Conservation (phyloP, 1,139 yeast genomes). For the Geotrichum cucujoidarum region DNA sequence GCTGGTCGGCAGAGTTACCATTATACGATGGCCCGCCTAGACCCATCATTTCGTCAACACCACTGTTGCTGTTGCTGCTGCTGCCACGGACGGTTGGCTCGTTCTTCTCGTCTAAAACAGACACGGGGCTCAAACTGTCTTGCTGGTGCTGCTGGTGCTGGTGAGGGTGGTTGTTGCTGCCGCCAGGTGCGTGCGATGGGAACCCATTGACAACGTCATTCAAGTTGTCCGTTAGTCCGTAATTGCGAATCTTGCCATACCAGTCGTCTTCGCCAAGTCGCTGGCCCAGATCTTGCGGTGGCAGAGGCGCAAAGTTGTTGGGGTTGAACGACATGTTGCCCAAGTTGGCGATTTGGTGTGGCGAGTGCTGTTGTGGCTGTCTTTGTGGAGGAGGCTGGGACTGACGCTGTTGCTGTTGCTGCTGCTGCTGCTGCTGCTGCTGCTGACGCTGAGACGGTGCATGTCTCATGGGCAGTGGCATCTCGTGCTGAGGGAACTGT, state of each 20-base stretch:
- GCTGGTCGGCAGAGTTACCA: no score
- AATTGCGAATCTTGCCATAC: not conserved
- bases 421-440: not conserved
- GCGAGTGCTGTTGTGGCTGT: not conserved
- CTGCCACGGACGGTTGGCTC: not conserved
- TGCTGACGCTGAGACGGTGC: not conserved
- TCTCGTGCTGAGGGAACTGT: not conserved
- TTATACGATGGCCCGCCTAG: no score
- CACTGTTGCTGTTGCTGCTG: not conserved
- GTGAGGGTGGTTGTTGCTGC: not conserved
- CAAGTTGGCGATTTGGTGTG: not conserved
- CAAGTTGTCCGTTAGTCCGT: not conserved
- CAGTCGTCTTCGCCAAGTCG: not conserved
- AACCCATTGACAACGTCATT: not conserved
- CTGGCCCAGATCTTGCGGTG: not conserved
- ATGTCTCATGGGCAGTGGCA: not conserved
- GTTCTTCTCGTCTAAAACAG: no score
- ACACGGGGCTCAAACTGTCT: no score
- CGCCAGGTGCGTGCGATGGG: not conserved
- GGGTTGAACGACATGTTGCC: not conserved
- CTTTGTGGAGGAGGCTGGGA: not conserved
- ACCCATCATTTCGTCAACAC: no score
- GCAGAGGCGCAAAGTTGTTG: constrained; percentile 1
- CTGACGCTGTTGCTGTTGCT: not conserved
- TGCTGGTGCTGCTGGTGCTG: not conserved